Conservation (phyloP, 495 filamentous ascomycete genomes). For the Neurospora sp. region DNA sequence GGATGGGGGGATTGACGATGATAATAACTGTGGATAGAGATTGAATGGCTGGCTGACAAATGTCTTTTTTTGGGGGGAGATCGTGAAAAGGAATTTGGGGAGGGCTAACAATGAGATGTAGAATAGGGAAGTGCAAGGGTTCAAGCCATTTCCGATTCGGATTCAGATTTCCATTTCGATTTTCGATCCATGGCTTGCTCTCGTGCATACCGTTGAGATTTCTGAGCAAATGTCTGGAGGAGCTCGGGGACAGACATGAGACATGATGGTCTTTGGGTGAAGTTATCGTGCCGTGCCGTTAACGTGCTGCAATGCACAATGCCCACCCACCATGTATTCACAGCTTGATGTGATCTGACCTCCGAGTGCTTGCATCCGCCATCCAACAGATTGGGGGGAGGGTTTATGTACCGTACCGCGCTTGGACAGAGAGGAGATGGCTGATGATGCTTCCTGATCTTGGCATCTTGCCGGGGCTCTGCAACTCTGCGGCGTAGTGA, state of each 20-base stretch:
- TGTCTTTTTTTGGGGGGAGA: neutral
- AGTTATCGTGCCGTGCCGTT: no score
- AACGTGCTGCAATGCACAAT: no score
- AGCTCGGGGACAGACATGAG: no score
- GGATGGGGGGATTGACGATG: neutral
- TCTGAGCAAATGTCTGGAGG: no score
- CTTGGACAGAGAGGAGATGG: neutral
- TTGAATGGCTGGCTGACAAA: neutral
- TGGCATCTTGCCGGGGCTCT: neutral
- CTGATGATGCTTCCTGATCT: neutral
- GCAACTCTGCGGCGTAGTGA: neutral
- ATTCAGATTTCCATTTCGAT: neutral
- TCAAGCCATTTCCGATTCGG: neutral
- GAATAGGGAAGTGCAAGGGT: neutral
- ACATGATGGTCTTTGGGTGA: no score
- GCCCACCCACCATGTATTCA: no score
- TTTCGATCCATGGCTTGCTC: neutral
- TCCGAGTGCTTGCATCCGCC: no score
- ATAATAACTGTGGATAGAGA: neutral
- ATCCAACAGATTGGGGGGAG: no score
- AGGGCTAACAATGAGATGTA: neutral
- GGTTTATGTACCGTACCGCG: neutral
- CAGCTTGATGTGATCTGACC: no score
- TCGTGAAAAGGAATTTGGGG: neutral
- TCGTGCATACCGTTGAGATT: neutral